A percentile compares a stretch with the other conserved stretches of the same genome.
These are phyloP conservation scores for Hordeum pubiflorum DNA, from an alignment of 202 grass and related monocot genomes.

Conservation along the genomic window DNA sequence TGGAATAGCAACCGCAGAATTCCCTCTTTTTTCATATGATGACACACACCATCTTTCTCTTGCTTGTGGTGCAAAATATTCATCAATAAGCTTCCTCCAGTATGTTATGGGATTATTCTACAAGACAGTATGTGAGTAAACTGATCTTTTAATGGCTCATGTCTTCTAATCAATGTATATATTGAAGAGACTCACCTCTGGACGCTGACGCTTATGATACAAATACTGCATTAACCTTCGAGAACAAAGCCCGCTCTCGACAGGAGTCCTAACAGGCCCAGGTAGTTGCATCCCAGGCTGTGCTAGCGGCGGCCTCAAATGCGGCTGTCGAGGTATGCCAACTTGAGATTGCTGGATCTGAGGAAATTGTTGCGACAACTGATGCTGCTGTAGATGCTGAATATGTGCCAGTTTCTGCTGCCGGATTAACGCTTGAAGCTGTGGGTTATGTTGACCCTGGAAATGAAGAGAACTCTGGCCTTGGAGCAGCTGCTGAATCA, in stretches of 20 bases:
- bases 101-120: slow-evolving; percentile 86
- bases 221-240: slow-evolving; percentile 84
- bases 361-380: slow-evolving; percentile 46
- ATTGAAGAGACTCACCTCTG: slow-evolving; percentile 40
- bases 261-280: slow-evolving; percentile 42
- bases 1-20: slow-evolving; percentile 49
- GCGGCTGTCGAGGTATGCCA: slow-evolving; percentile 43
- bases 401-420: slow-evolving; percentile 70
- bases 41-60: slow-evolving; percentile 98
- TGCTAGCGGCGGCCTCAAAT: slow-evolving; percentile 50
- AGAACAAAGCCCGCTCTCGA: slow-evolving; percentile 63
- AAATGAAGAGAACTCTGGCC: slow-evolving; percentile 37
- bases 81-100: slow-evolving; percentile 87
- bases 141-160: neutral
- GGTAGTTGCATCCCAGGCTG: slow-evolving; percentile 42
- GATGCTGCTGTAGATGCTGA: slow-evolving; percentile 52
- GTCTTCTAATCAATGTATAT: slow-evolving; percentile 2
- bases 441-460: slow-evolving; percentile 48
- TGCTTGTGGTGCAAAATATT: slow-evolving; percentile 79
- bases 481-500: slow-evolving; percentile 68
- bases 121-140: neutral
- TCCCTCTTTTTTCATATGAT: slow-evolving; percentile 76
- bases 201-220: slow-evolving; percentile 71
- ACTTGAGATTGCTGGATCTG: slow-evolving; percentile 38
- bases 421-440: slow-evolving; percentile 69